These are phyloP conservation scores for Metarhizium brunneum DNA, from an alignment of 2,329 filamentous ascomycete species.

Conservation along the genomic window DNA sequence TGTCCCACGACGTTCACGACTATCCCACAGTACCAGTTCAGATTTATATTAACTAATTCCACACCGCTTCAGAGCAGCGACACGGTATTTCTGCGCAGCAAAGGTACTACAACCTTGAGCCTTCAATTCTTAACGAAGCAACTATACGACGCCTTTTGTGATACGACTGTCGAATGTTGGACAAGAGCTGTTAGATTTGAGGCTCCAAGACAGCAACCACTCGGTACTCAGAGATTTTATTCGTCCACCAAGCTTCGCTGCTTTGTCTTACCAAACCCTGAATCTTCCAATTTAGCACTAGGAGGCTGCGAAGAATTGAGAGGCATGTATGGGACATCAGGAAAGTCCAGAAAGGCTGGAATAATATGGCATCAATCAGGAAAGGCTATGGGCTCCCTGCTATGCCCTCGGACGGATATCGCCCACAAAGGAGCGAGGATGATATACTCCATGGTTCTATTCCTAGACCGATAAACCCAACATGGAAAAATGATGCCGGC, in stretches of 20 bases:
- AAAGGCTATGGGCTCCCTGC: conserved; percentile 30
- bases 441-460: conserved; percentile 10
- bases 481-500: conserved; percentile 13
- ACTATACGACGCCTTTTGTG: neutral
- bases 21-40: neutral
- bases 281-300: neutral
- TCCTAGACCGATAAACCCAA: conserved; percentile 15
- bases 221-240: neutral
- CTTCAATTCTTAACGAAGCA: neutral
- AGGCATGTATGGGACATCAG: conserved; percentile 12
- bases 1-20: neutral
- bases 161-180: neutral
- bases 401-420: conserved; percentile 27
- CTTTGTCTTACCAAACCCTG: neutral
- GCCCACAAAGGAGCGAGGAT: conserved; percentile 18
- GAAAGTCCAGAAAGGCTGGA: conserved; percentile 17
- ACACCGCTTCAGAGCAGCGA: neutral
- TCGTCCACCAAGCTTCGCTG: neutral
- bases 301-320: neutral
- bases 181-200: neutral
- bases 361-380: conserved; percentile 34
- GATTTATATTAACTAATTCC: neutral
- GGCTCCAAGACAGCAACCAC: neutral
- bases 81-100: neutral
- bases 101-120: neutral